Evolutionary conservation across 139 green algal species (phyloP).

Genomic region (Gonium pectorale): DNA sequence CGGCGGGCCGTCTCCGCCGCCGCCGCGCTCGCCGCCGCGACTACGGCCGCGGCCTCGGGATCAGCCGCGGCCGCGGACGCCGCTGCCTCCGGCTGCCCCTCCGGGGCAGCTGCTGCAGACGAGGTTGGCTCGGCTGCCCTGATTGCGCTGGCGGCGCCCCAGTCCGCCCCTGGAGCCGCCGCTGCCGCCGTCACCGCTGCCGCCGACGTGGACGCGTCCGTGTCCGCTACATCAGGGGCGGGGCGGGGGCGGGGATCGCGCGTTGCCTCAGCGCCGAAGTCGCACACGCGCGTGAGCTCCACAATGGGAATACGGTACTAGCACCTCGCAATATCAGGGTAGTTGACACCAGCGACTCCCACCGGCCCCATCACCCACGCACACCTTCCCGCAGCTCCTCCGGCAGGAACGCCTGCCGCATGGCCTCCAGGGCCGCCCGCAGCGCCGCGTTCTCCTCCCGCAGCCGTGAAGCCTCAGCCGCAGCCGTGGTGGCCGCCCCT

Average conservation of each 20-base stretch:
- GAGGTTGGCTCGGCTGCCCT: not conserved
- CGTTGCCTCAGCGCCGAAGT: too few relatives aligned
- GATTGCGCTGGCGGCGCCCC: too few relatives aligned
- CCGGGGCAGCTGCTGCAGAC: not conserved
- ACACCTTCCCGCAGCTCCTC: constrained; percentile 48
- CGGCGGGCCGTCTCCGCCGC: constrained; percentile 1
- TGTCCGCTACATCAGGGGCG: not conserved
- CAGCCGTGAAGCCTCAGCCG: constrained; percentile 1
- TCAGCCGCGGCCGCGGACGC: not conserved
- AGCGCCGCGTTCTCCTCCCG: constrained; percentile 54
- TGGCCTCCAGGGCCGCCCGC: not conserved
- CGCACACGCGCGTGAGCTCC: too few relatives aligned
- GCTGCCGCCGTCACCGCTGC: not conserved
- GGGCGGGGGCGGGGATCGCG: too few relatives aligned
- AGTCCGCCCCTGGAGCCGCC: not conserved
- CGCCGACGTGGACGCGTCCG: not conserved
- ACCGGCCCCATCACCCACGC: too few relatives aligned
- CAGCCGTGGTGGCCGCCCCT: not conserved
- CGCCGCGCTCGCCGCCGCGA: not conserved
- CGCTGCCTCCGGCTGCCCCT: too few relatives aligned
- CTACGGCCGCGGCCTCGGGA: not conserved
- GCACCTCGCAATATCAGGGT: too few relatives aligned
- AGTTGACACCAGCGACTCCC: not conserved
- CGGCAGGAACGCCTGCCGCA: constrained; percentile 42
- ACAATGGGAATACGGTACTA: too few relatives aligned